Percentiles rank a stretch among this genome's conserved stretches.
Conservation (phyloP, 306 rosid genomes). For the cucumber (Cucumis sativus) region DNA sequence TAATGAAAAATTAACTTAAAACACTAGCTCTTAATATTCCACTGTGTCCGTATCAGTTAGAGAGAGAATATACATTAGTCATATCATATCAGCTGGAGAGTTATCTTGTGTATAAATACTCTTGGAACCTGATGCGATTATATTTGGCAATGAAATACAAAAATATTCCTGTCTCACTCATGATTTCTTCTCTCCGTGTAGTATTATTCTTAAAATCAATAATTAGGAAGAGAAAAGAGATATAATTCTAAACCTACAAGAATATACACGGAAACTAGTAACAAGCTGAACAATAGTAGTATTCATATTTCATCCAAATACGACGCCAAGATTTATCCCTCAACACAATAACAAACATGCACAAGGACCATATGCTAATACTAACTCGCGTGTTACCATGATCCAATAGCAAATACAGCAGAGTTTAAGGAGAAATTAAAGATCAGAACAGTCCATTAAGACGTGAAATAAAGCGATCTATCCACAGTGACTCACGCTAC, state of each 20-base stretch:
- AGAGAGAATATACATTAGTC: background rate
- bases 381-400: background rate
- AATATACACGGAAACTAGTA: background rate
- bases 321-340: background rate
- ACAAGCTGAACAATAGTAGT: background rate
- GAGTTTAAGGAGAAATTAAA: background rate
- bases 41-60: background rate
- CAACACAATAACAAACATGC: background rate
- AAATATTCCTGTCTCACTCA: background rate
- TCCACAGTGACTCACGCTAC: background rate
- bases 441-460: background rate
- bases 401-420: background rate
- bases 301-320: background rate
- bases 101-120: background rate
- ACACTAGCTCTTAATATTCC: background rate
- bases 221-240: background rate
- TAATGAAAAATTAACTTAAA: background rate
- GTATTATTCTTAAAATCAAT: background rate
- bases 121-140: background rate
- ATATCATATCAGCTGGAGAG: background rate
- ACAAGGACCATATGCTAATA: background rate
- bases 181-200: background rate
- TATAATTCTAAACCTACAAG: background rate
- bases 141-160: background rate
- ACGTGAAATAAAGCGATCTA: background rate